Conservation (phyloP, 2,329 filamentous ascomycete species). For the Coniosporium tulheliwenetii region DNA sequence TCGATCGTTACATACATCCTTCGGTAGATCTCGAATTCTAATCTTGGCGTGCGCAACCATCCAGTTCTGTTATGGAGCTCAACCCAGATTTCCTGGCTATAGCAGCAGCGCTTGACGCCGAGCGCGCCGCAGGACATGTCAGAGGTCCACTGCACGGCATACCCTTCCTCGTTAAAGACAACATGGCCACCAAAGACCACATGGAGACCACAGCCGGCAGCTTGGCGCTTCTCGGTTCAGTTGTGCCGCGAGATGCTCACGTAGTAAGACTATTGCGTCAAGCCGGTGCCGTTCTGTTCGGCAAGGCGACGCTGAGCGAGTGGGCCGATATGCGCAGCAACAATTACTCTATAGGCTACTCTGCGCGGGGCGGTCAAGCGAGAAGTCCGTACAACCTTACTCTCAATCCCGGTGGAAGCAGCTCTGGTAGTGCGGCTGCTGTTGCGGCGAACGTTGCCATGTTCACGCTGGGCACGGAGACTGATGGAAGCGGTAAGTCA, state of each 20-base stretch:
- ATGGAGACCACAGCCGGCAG: slow-evolving; percentile 63
- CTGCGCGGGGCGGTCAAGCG: slow-evolving; percentile 46
- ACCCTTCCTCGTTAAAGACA: slow-evolving; percentile 61
- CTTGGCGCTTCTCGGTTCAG: slow-evolving; percentile 48
- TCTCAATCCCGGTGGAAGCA: slow-evolving; percentile 52
- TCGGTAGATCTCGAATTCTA: too few relatives aligned
- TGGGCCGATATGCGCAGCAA: slow-evolving; percentile 60
- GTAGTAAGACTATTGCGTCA: slow-evolving; percentile 46
- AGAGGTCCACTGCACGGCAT: slow-evolving; percentile 60
- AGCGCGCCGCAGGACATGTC: slow-evolving; percentile 39
- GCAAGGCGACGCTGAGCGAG: slow-evolving; percentile 55
- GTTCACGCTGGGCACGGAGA: slow-evolving; percentile 59
- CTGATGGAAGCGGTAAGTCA: slow-evolving; percentile 34
- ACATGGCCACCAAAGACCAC: slow-evolving; percentile 51
- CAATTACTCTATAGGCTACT: slow-evolving; percentile 54
- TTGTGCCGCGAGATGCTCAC: slow-evolving; percentile 51
- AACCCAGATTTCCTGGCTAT: slow-evolving; percentile 54
- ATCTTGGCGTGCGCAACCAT: neutral
- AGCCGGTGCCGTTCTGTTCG: slow-evolving; percentile 53
- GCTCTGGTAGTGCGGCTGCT: slow-evolving; percentile 48
- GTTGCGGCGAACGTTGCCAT: slow-evolving; percentile 47
- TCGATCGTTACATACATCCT: too few relatives aligned
- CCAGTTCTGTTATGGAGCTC: slow-evolving; percentile 46
- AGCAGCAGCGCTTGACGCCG: slow-evolving; percentile 42
- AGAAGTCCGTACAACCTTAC: slow-evolving; percentile 54